Percentiles rank a stretch among this genome's conserved stretches.
phyloP scores from a whole-genome alignment of 805 yeast genomes.

The Metschnikowia matae region DNA sequence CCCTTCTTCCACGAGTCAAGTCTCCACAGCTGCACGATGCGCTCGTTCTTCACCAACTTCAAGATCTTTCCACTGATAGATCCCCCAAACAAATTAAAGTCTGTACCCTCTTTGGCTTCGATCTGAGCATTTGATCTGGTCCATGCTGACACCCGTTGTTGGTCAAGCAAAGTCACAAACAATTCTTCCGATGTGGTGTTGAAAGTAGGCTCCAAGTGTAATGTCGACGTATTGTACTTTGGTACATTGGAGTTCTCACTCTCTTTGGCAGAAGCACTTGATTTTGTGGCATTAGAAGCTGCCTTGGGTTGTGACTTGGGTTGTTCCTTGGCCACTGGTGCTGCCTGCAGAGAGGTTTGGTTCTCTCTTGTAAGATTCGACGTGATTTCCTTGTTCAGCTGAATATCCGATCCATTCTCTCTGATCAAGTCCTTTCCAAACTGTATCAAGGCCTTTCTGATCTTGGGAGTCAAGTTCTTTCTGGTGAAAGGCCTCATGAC shows the following conservation, averaged over 20 bases:
- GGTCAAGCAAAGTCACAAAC: conserved; percentile 71
- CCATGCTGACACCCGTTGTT: conserved; percentile 85
- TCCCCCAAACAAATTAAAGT: conserved; percentile 79
- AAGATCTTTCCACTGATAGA: conserved; percentile 70
- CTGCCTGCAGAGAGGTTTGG: conserved; percentile 27
- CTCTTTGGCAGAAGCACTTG: conserved; percentile 6
- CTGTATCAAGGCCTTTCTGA: conserved; percentile 53
- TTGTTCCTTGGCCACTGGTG: conserved; percentile 1
- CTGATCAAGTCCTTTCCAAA: conserved; percentile 78
- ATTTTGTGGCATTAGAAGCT: conserved; percentile 6
- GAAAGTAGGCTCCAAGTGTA: conserved; percentile 75
- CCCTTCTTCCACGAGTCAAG: conserved; percentile 84
- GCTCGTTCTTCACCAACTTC: conserved; percentile 53
- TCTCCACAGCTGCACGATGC: conserved; percentile 79
- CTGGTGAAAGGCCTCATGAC: conserved; percentile 51
- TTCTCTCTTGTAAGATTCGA: conserved; percentile 46
- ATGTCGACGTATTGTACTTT: conserved; percentile 74
- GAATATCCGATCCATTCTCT: conserved; percentile 82
- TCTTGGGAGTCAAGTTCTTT: conserved; percentile 58
- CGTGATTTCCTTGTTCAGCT: conserved; percentile 52
- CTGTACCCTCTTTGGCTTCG: conserved; percentile 51
- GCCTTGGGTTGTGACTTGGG: conserved; percentile 1
- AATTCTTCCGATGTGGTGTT: conserved; percentile 85
- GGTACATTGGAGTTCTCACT: conserved; percentile 32
- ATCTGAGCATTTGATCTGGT: conserved; percentile 67